Evolutionary conservation across 2,329 filamentous ascomycete species (phyloP), one percentile per base, ranked within the genome.

Genomic region (Whalleya microplaca): DNA sequence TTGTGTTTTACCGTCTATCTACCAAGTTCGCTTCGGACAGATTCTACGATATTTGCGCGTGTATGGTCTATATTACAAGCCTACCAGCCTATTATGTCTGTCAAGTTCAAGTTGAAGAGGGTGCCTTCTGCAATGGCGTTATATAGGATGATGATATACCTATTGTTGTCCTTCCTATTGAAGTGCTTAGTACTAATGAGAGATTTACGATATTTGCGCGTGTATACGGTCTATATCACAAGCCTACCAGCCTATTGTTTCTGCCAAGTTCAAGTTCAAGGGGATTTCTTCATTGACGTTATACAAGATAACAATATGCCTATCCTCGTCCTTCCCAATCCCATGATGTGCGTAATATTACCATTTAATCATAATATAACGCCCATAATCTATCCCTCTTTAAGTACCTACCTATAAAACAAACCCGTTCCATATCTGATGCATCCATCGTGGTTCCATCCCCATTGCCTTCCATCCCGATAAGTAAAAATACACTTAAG

Each of bases 401-500:
- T n/a, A n/a, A n/a, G n/a, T n/a, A n/a, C n/a, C n/a, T n/a, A n/a
- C n/a, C n/a, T n/a, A n/a, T n/a, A 14, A 37, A 14, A 16, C 10
- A 37, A 37, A 37, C 32, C 32, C 6, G 4, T 12, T 14, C 32
- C 32, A 12, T 37, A 16, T 37, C 32, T 37, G 10, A 37, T 37
- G 10, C 32, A 12, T 37, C 32, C 32, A 12, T 37, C 32, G 32
- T 37, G 14, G 14, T 16, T n/a, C 8, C 29, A 40, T 45, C 29
- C 18, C 8, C 50, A 32, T 7, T 21, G n/a, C 18, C 55, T 21
- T 45, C 19, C n/a, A 16, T 4, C 8, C 29, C 20, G 21, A 21
- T 49, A 54, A n/a, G n/a, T n/a, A n/a, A 41, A 55, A 53, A 21
- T 59, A 59, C 56, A 62, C 42, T 23, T n/a, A 20, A 18, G 40